Conservation (phyloP, 768 basidiomycete genomes). For the Termitomyces sp. region DNA sequence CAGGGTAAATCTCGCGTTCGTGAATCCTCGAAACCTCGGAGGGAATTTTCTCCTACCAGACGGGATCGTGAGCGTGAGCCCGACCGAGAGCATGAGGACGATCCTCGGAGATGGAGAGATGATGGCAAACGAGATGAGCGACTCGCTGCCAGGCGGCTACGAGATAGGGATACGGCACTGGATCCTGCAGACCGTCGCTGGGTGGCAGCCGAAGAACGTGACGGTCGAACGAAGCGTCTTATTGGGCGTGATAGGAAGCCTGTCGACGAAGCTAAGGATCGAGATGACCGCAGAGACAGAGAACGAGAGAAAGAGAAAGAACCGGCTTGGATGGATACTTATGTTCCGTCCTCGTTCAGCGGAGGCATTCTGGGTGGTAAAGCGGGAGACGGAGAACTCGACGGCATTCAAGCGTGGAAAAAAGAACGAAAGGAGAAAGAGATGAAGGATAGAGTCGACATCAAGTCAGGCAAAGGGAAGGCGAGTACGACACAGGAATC, state of each 20-base stretch:
- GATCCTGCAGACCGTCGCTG: conserved; percentile 53
- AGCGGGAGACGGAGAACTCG: conserved; percentile 58
- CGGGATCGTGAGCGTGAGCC: conserved; percentile 42
- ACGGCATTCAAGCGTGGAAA: conserved; percentile 86
- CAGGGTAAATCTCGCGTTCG: conserved; percentile 58
- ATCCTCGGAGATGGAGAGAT: conserved; percentile 74
- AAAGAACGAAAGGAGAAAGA: conserved; percentile 77
- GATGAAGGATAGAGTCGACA: conserved; percentile 42
- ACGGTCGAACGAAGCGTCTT: conserved; percentile 53
- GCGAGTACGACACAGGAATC: conserved; percentile 3
- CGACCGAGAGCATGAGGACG: conserved; percentile 51
- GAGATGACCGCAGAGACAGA: conserved; percentile 32
- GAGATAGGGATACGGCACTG: conserved; percentile 35
- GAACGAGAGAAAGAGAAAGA: conserved; percentile 76
- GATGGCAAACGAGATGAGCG: conserved; percentile 80
- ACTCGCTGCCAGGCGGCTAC: conserved; percentile 53
- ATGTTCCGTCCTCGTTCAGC: conserved; percentile 55
- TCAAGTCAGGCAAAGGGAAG: conserved; percentile 3
- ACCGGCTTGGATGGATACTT: conserved; percentile 91
- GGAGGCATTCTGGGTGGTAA: conserved; percentile 63
- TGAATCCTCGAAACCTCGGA: conserved; percentile 55
- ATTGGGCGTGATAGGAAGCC: conserved; percentile 54
- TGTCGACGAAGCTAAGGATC: conserved; percentile 41
- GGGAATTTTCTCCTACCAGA: conserved; percentile 50
- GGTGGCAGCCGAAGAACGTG: conserved; percentile 63